Conservation (phyloP, 176 grass and related monocot genomes). For the Aegilops tauschii region DNA sequence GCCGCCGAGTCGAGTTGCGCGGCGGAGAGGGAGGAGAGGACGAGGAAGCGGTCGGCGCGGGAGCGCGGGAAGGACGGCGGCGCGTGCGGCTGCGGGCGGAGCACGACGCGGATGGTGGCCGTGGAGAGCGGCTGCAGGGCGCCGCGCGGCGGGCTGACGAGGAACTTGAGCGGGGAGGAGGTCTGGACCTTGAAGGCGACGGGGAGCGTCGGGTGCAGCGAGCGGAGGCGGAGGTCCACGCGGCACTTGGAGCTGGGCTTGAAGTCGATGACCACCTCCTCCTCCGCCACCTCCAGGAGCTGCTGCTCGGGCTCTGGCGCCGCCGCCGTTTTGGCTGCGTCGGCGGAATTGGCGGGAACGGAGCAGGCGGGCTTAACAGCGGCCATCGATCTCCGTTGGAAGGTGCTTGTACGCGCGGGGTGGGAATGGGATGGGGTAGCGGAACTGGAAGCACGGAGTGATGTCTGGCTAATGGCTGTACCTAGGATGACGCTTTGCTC, state of each 20-base stretch:
- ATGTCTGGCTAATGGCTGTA: background rate
- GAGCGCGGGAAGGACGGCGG: constrained; percentile 78
- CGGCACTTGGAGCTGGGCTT: constrained; percentile 71
- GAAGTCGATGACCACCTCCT: constrained; percentile 83
- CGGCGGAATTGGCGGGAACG: background rate
- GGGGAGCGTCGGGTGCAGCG: constrained; percentile 51
- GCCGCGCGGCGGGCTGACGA: constrained; percentile 80
- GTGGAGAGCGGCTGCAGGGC: constrained; percentile 63
- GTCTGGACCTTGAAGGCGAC: constrained; percentile 92
- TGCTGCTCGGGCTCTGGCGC: background rate
- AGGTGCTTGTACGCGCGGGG: background rate
- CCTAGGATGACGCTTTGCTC: constrained; percentile 33
- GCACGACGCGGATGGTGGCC: constrained; percentile 67
- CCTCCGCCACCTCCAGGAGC: constrained; percentile 58
- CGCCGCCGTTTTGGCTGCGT: background rate
- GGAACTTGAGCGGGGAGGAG: constrained; percentile 91
- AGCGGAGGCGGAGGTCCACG: constrained; percentile 68
- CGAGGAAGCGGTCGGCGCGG: constrained; percentile 82
- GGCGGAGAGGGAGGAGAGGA: constrained; percentile 71
- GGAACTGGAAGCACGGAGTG: constrained; percentile 22
- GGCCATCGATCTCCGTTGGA: constrained; percentile 22
- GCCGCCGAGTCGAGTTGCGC: constrained; percentile 15
- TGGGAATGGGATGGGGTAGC: background rate
- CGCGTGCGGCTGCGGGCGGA: constrained; percentile 65
- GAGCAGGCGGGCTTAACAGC: constrained; percentile 3